Evolutionary conservation across 2,329 filamentous ascomycete genomes (phyloP), one percentile per base, ranked within the genome.

Genomic region (Ilyonectria mors-panacis): DNA sequence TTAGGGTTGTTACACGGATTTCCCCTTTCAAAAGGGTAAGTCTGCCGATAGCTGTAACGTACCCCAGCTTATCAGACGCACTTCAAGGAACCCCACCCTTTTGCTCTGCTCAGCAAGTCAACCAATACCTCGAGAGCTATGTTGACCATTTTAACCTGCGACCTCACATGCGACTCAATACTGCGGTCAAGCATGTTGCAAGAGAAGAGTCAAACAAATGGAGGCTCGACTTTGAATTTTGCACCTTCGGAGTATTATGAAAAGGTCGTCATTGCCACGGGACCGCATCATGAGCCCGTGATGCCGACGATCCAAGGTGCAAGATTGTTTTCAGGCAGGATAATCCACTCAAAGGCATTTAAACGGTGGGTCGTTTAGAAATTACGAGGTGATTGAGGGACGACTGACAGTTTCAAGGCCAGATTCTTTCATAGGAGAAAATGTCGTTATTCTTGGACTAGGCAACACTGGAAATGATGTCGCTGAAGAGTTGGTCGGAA

Each of bases 381-480:
- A 21, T 17, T 19, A 6, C 39, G 3, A 7, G 37, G 23, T 58
- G 15, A 26, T 50, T 19, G 19, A 26, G 17, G 10, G 21, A 35
- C 47, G 23, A 56, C 66, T 66, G 23, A 57, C 26, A 13, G 19
- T 19, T n/a, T 9, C 10, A 33, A 75, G 75, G 12, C 69, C 73
- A 13, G 70, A 75, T n/a, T 30, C 59, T 2, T 75, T 76, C 44
- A 35, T 50, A 4, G 73, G 69, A 1, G 81, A 84, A 68, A 81
- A 75, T 8, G 81, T 86, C 4, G 67, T 86, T 8, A 72, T 86
- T 2, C 75, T 86, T 2, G 85, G 85, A 13, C 74, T 85, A 8
- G 81, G 82, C n/a, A 83, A 81, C 58, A 84, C 81, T 1, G 75
- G 73, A 4, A 72, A 71, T 21, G 78, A 80, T 56, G 68, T 76